Base-by-base conservation (phyloP, 306 rosid genomes). In the Senna tora region DNA sequence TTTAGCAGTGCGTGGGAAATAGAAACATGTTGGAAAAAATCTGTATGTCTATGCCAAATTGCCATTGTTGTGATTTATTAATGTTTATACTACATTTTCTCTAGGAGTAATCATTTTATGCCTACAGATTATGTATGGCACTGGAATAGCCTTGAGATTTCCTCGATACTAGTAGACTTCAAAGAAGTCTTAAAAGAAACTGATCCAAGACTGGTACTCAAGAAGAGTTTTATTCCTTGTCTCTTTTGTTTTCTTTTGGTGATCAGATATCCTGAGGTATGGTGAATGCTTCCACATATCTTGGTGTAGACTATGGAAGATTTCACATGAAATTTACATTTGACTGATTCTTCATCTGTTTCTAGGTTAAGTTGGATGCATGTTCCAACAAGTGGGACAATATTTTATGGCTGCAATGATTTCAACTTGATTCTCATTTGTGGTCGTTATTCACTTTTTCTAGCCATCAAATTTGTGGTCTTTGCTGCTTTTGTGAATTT, bases 351-450 rank as follows among this genome's bases (percentile, higher is more conserved):
- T 39, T 10, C 1, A 2, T 17, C n/a, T 19, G 45, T 9, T 56
- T 56, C 63, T 28, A 16, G 16, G 65, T 59, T 33, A 30, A 30
- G 2, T 9, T 30, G 30, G 6, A 47, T 67, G 45, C 47, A 28
- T 49, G 30, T 34, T 67, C n/a, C 49, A 17, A 68, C 32, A 67
- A 34, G 7, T 51, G 54, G 45, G 73, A 51, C 33, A 50, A 52
- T 34, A 12, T 50, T 68, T 51, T 19, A 3, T 20, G 6, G 19
- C 13, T 11, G 34, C 13, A 19, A 19, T 6, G 1, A 33, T 50
- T 67, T 67, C 59, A 67, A 32, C 13, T 9, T 49, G 19, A 9
- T 16, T 1, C 51, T 33, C 17, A 17, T 22, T 25, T 38, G 43
- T 9, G 34, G 42, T 47, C 8, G 4, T 52, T 34, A 17, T 51